Evolutionary conservation across 441 rosid genomes (phyloP).

Genomic region (Arabidopsis lyrata): DNA sequence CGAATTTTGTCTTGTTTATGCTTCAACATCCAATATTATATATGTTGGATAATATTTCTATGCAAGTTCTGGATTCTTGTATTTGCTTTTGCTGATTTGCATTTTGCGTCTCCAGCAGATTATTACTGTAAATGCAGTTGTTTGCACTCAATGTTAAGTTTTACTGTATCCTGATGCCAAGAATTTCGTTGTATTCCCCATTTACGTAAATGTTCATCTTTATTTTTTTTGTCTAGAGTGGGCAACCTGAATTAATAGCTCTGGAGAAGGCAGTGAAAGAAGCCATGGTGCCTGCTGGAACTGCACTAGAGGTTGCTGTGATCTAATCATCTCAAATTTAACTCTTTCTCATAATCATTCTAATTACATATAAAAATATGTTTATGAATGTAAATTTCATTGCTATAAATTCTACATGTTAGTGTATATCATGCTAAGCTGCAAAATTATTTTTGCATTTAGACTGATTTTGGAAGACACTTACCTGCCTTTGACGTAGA

Average conservation of each 20-base stretch:
- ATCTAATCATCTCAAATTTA: conserved; percentile 21
- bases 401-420: conserved; percentile 16
- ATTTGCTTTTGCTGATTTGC: conserved; percentile 25
- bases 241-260: conserved; percentile 87
- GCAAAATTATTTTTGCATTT: conserved; percentile 13
- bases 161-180: conserved; percentile 1
- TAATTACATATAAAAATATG: conserved; percentile 12
- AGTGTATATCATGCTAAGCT: neutral
- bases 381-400: conserved; percentile 18
- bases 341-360: neutral
- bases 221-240: conserved; percentile 58
- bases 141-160: neutral
- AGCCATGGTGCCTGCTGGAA: conserved; percentile 84
- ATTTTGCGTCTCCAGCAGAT: neutral
- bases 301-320: conserved; percentile 80
- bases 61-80: conserved; percentile 19
- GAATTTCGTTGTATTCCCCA: neutral
- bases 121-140: conserved; percentile 22
- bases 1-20: neutral
- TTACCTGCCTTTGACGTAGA: conserved; percentile 94
- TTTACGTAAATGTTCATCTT: conserved; percentile 1
- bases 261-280: conserved; percentile 88
- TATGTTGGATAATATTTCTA: neutral
- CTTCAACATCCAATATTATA: neutral
- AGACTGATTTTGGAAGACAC: conserved; percentile 93